Percentiles rank a stretch among this genome's conserved stretches.
Evolutionary conservation across 768 basidiomycete genomes (phyloP).

Genomic region (Clitopilus hobsonii): DNA sequence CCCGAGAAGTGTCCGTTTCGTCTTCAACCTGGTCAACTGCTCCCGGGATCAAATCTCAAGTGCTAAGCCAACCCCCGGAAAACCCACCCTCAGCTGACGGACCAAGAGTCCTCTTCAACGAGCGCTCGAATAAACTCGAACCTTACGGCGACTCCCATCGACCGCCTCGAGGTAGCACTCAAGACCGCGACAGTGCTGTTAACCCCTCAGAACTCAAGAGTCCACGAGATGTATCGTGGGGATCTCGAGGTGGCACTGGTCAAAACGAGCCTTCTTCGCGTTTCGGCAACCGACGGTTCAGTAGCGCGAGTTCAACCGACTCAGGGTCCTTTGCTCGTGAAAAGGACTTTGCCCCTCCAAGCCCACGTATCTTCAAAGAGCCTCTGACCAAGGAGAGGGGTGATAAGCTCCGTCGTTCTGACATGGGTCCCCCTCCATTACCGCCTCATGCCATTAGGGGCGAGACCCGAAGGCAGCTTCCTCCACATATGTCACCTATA

Average conservation of each 20-base stretch:
- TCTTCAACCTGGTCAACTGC: constrained; percentile 13
- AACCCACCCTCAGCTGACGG: constrained; percentile 49
- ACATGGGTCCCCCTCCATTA: constrained; percentile 51
- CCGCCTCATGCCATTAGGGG: constrained; percentile 32
- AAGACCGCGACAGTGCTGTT: constrained; percentile 11
- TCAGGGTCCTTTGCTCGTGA: constrained; percentile 13
- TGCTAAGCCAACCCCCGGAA: constrained; percentile 29
- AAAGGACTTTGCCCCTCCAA: constrained; percentile 9
- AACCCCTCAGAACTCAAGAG: constrained; percentile 36
- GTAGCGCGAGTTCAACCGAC: constrained; percentile 19
- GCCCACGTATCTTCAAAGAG: constrained; percentile 30
- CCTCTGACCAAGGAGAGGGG: constrained; percentile 20
- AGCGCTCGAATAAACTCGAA: constrained; percentile 86
- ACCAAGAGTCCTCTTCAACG: constrained; percentile 89
- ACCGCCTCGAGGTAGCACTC: background rate
- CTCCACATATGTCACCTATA: constrained; percentile 48
- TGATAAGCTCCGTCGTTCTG: constrained; percentile 35
- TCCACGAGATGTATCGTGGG: constrained; percentile 40
- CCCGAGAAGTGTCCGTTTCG: constrained; percentile 33
- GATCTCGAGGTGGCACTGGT: constrained; percentile 40
- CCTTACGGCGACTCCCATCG: constrained; percentile 59
- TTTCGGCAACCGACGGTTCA: constrained; percentile 28
- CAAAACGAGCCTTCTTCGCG: constrained; percentile 22
- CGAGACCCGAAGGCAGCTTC: constrained; percentile 46
- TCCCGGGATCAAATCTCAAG: constrained; percentile 22